These are phyloP conservation scores for Digitaria exilis DNA, from an alignment of 202 grass and related monocot genomes.

Conservation along the genomic window DNA sequence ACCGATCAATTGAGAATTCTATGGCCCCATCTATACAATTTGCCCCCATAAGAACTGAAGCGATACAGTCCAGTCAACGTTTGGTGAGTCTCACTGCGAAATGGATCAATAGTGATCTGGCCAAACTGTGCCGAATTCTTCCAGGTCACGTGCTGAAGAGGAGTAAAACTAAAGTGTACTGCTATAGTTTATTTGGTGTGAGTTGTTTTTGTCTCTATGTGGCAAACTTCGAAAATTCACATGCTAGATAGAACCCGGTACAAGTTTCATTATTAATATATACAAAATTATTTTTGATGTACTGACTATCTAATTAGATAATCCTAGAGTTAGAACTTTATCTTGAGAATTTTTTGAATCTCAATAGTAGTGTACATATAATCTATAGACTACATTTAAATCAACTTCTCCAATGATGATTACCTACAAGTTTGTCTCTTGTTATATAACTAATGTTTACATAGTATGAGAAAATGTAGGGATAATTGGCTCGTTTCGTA, in stretches of 20 bases:
- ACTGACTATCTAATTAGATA: too few relatives aligned
- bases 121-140: not conserved
- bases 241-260: not conserved
- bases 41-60: too few relatives aligned
- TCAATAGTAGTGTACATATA: too few relatives aligned
- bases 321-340: too few relatives aligned
- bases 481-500: too few relatives aligned
- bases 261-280: not conserved
- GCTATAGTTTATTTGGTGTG: not conserved
- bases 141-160: not conserved
- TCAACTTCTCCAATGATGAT: too few relatives aligned
- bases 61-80: not conserved
- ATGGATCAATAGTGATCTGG: not conserved
- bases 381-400: too few relatives aligned
- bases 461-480: too few relatives aligned
- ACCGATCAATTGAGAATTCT: not conserved
- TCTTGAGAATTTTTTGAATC: too few relatives aligned
- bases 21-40: not conserved
- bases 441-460: too few relatives aligned
- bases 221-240: not conserved
- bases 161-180: not conserved
- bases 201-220: not conserved
- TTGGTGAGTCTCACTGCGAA: constrained; percentile 21
- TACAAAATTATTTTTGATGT: too few relatives aligned
- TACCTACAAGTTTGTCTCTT: too few relatives aligned